Conservation (phyloP, 176 grass and related monocot genomes). For the Pontederia paniculata region DNA sequence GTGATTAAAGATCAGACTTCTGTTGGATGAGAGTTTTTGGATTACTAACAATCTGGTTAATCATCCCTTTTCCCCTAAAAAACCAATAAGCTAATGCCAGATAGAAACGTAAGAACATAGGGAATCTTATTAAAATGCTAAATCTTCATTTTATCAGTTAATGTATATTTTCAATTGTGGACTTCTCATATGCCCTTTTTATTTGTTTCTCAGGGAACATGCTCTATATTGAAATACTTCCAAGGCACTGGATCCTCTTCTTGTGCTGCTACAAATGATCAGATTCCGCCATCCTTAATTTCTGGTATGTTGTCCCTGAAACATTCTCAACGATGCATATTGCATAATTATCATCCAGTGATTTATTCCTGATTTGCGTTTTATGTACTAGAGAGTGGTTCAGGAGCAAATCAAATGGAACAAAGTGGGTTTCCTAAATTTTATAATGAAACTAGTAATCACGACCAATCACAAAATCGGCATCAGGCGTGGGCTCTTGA, state of each 20-base stretch:
- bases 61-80: too few relatives aligned
- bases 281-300: constrained; percentile 3
- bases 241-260: constrained; percentile 30
- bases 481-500: constrained; percentile 42
- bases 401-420: constrained; percentile 21
- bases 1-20: too few relatives aligned
- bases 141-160: constrained; percentile 8
- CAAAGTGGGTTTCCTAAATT: constrained; percentile 1
- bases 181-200: neutral
- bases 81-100: too few relatives aligned
- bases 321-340: neutral
- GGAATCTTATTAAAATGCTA: too few relatives aligned
- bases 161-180: too few relatives aligned
- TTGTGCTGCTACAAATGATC: constrained; percentile 19
- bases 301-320: constrained; percentile 18
- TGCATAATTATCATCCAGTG: neutral
- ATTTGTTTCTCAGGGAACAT: constrained; percentile 34
- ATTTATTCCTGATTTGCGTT: neutral
- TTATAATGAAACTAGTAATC: neutral
- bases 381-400: constrained; percentile 10
- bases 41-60: too few relatives aligned
- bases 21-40: too few relatives aligned
- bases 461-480: constrained; percentile 8
- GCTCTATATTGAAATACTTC: constrained; percentile 70
- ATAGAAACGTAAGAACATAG: too few relatives aligned